Evolutionary conservation across 208 protist species (phyloP).

Genomic region (Trypanosomatidae sp.): DNA sequence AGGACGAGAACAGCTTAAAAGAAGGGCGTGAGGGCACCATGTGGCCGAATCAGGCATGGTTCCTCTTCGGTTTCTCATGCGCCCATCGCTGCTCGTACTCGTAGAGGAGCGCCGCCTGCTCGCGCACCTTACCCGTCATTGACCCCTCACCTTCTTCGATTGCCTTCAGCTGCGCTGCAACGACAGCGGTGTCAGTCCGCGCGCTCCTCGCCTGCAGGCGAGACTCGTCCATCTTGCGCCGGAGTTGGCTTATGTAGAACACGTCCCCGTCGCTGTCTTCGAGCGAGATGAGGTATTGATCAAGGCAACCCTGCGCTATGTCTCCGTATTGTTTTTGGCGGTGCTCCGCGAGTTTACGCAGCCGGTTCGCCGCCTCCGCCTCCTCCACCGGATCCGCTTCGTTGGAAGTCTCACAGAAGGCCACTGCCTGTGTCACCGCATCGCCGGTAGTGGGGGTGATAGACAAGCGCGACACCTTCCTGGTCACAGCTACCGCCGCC

Average conservation of each 20-base stretch:
- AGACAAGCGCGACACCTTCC: not conserved
- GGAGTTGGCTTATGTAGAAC: constrained; percentile 18
- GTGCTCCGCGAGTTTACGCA: not conserved
- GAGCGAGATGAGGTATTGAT: constrained; percentile 46
- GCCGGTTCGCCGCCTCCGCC: constrained; percentile 2
- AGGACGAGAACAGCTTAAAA: not conserved
- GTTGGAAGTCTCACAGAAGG: not conserved
- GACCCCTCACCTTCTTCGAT: constrained; percentile 12
- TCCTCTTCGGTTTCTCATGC: constrained; percentile 10
- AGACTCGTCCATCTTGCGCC: constrained; percentile 13
- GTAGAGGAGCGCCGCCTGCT: constrained; percentile 4
- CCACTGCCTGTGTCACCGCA: not conserved
- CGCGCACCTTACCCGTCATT: constrained; percentile 2
- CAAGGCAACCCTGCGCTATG: constrained; percentile 22
- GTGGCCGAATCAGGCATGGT: not conserved
- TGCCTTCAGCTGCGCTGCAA: constrained; percentile 6
- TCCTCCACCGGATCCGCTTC: not conserved
- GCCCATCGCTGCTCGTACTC: constrained; percentile 15
- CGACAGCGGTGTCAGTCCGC: constrained; percentile 9
- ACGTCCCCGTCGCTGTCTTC: constrained; percentile 53
- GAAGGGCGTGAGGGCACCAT: not conserved
- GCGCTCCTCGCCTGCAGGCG: constrained; percentile 13
- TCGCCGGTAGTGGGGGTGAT: not conserved
- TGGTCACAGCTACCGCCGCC: too few species aligned
- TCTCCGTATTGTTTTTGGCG: constrained; percentile 15